Conservation (phyloP, 306 rosid species). For the Alnus glutinosa region DNA sequence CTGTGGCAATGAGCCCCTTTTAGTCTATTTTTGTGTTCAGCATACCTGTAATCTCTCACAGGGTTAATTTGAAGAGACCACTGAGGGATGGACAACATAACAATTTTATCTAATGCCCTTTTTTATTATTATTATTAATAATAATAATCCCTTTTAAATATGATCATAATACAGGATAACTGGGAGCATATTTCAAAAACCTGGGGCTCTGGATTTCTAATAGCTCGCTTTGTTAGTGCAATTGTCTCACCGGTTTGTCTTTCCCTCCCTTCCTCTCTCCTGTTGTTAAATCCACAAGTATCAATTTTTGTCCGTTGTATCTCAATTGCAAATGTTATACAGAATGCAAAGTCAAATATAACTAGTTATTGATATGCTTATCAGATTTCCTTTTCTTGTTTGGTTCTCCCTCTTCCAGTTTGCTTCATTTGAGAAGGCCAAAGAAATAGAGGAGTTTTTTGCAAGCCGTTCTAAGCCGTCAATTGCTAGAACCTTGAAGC, state of each 20-base stretch:
- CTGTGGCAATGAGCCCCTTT: neutral
- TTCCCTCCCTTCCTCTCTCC: conserved; percentile 6
- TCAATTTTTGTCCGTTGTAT: neutral
- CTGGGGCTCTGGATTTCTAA: conserved; percentile 76
- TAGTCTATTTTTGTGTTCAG: neutral
- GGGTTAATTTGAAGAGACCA: neutral
- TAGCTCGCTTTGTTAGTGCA: conserved; percentile 66
- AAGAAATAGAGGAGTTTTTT: conserved; percentile 84
- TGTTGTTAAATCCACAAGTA: conserved; percentile 13
- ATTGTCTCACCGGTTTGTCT: conserved; percentile 78
- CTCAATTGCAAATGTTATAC: neutral
- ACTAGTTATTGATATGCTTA: neutral
- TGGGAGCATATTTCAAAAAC: conserved; percentile 66
- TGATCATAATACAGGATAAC: conserved; percentile 48
- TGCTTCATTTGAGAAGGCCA: conserved; percentile 77
- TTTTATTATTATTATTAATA: neutral
- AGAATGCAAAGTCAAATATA: neutral
- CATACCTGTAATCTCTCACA: neutral
- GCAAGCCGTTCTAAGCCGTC: conserved; percentile 43
- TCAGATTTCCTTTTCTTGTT: neutral
- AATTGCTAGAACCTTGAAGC: conserved; percentile 79
- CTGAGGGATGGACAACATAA: neutral
- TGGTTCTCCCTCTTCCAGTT: conserved; percentile 49
- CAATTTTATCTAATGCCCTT: neutral
- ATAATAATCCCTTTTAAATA: neutral